Conservation (phyloP, 257 asterid species). For the Fraxinus anomala region DNA sequence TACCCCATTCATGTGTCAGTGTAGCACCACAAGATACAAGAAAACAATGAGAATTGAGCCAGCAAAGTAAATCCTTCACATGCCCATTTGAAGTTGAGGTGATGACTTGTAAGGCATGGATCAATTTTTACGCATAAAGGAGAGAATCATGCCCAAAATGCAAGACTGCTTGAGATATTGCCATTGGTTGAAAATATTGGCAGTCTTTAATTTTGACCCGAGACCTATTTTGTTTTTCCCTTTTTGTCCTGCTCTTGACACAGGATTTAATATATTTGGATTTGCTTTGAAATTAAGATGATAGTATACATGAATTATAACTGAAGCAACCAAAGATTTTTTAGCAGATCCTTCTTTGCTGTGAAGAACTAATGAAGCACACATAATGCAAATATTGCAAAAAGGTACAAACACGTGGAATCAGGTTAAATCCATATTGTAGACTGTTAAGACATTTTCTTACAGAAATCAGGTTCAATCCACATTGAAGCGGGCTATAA, state of each 20-base stretch:
- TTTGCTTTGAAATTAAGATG: neutral
- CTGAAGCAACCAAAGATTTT: neutral
- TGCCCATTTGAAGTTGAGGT: neutral
- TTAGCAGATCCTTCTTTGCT: neutral
- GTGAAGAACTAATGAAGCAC: no score
- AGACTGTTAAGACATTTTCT: neutral
- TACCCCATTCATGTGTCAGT: conserved; percentile 25
- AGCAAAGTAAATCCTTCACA: neutral
- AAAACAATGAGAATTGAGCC: conserved; percentile 3
- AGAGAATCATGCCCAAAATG: neutral
- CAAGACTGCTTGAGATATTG: neutral
- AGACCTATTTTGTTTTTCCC: neutral
- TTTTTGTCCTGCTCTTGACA: neutral
- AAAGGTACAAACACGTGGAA: neutral
- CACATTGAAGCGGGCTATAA: neutral
- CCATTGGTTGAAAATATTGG: neutral
- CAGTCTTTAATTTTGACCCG: neutral
- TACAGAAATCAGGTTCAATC: neutral
- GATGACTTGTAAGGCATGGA: neutral
- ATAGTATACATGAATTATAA: neutral
- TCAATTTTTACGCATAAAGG: neutral
- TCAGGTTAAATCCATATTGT: no score
- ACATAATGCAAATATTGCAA: neutral
- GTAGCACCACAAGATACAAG: conserved; percentile 13
- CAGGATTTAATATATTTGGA: neutral